Percentiles rank a stretch among this genome's conserved stretches.
phyloP scores from a whole-genome alignment of 441 rosid species.

The Omphalea diandra region DNA sequence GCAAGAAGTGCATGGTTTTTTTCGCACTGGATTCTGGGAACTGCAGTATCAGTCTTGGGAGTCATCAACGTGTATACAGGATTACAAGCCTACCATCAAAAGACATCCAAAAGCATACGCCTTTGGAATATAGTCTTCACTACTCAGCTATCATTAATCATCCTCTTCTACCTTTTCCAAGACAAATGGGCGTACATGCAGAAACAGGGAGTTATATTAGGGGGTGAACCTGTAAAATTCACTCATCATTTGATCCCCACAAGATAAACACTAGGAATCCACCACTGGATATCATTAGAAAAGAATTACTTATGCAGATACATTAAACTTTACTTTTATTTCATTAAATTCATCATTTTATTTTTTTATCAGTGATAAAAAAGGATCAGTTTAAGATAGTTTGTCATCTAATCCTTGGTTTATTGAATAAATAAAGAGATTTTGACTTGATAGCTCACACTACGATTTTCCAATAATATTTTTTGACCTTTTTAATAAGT shows the following conservation, averaged over 20 bases:
- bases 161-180: conserved; percentile 62
- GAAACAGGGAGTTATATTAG: conserved; percentile 44
- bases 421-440: too few relatives aligned
- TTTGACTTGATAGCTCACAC: too few relatives aligned
- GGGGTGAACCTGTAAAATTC: conserved; percentile 29
- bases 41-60: conserved; percentile 53
- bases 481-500: too few relatives aligned
- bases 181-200: conserved; percentile 67
- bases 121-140: conserved; percentile 61
- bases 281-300: conserved; percentile 24
- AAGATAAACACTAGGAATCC: conserved; percentile 17
- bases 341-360: too few relatives aligned
- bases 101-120: conserved; percentile 55
- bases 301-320: too few relatives aligned
- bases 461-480: too few relatives aligned
- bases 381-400: too few relatives aligned
- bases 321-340: too few relatives aligned
- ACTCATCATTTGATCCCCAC: conserved; percentile 20
- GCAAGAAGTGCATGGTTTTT: conserved; percentile 64
- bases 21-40: conserved; percentile 70
- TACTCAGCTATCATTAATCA: conserved; percentile 39
- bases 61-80: conserved; percentile 65
- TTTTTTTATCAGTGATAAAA: too few relatives aligned
- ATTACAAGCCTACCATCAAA: conserved; percentile 54
- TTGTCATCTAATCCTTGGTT: too few relatives aligned